Evolutionary conservation across 2,329 filamentous ascomycete species (phyloP).

Genomic region (Ophiostoma tasmaniense): DNA sequence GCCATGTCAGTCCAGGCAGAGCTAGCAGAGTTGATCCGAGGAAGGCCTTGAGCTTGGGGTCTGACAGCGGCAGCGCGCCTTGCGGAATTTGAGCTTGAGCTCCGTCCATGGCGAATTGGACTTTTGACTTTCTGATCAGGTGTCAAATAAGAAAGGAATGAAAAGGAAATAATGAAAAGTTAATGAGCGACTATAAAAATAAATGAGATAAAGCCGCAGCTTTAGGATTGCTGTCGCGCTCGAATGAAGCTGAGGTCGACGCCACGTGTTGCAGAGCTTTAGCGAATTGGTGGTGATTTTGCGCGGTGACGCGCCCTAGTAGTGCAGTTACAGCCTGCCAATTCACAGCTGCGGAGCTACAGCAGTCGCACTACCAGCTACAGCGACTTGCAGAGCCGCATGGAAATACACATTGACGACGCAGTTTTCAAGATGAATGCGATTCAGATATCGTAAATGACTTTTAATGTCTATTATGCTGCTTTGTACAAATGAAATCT

Average conservation of each 20-base stretch:
- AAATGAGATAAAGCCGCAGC: neutral
- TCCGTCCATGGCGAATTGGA: slow-evolving; percentile 11
- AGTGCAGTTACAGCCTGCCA: neutral
- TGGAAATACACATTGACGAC: neutral
- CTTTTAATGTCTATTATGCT: slow-evolving; percentile 8
- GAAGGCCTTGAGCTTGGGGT: slow-evolving; percentile 17
- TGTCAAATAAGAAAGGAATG: neutral
- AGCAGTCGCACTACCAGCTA: neutral
- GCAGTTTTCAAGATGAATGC: neutral
- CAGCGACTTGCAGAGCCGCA: neutral
- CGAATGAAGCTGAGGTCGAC: neutral
- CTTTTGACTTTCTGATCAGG: neutral
- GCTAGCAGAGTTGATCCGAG: slow-evolving; percentile 20
- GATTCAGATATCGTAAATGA: neutral
- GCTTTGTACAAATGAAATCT: slow-evolving; percentile 4
- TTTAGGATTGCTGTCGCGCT: neutral
- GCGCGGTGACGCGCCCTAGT: neutral
- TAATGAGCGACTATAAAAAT: neutral
- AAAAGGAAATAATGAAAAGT: neutral
- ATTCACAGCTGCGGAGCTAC: neutral
- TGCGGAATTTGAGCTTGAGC: neutral
- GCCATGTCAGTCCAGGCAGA: slow-evolving; percentile 20
- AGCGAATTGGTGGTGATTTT: neutral
- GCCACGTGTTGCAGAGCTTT: slow-evolving; percentile 1
- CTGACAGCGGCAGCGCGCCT: slow-evolving; percentile 3